Evolutionary conservation across 805 yeast genomes (phyloP).

Genomic region (Cyberlindnera saturnus): DNA sequence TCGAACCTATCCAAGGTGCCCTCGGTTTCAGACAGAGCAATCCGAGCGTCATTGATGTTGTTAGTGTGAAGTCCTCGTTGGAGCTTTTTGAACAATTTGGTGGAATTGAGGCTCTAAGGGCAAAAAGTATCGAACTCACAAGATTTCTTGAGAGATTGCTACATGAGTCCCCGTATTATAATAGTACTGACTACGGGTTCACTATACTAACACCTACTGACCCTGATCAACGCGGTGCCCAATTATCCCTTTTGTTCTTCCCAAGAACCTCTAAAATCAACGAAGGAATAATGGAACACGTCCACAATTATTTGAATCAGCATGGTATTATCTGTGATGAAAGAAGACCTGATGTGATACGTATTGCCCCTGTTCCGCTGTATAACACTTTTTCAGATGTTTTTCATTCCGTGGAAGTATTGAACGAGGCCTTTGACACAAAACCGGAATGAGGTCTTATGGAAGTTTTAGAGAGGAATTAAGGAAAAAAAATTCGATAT

Average conservation of each 20-base stretch:
- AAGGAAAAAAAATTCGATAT: no score
- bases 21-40: constrained; percentile 85
- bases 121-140: constrained; percentile 54
- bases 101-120: constrained; percentile 53
- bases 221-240: constrained; percentile 65
- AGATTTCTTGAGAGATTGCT: constrained; percentile 46
- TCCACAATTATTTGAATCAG: constrained; percentile 41
- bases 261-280: constrained; percentile 34
- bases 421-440: constrained; percentile 1
- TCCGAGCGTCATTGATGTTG: constrained; percentile 83
- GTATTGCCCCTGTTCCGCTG: constrained; percentile 82
- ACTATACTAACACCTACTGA: constrained; percentile 68
- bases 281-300: constrained; percentile 55
- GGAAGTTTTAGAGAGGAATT: no score
- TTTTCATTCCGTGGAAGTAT: background rate
- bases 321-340: constrained; percentile 80
- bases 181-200: constrained; percentile 28
- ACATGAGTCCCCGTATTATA: constrained; percentile 39
- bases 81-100: constrained; percentile 51
- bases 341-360: constrained; percentile 82
- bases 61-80: constrained; percentile 61
- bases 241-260: constrained; percentile 66
- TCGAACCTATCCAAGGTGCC: constrained; percentile 81
- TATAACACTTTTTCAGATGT: constrained; percentile 69
- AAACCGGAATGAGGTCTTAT: background rate